Base-by-base conservation (phyloP, 495 filamentous ascomycete species). In the Penicillium bovifimosum region DNA sequence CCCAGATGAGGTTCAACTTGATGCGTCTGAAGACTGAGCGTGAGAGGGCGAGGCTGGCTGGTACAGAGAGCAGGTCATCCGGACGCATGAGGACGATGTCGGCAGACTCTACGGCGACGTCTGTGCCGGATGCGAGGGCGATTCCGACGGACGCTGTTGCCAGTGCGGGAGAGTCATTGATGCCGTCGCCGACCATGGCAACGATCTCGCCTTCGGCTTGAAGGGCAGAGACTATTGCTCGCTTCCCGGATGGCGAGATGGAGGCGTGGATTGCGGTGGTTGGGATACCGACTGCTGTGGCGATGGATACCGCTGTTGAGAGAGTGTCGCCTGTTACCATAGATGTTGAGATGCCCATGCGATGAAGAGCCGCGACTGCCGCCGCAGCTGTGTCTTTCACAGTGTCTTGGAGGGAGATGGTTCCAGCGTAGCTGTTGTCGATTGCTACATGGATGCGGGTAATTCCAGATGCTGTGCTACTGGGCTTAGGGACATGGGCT, bases 111-210 rank as follows among this genome's bases (percentile, higher is more conserved):
- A 99, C 92, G 34, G 93, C 93, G 2, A 99, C 92, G 69, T 99
- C 93, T 0, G 93, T 97, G 49, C 93, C 93, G 0, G 85, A 88
- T 14, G 87, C 80, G 64, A 99, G 86, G 14, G 91, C 90, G 60
- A 99, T 96, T 52, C 93, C 93, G 38, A 97, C 84, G 53, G 91
- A 81, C 27, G 93, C 91, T 2, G 90, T 96, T 13, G 92, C 93
- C 2, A 99, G 80, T 1, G 93, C 93, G 1, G 93, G 93, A 0
- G 92, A 96, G 75, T 99, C 93, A 67, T 99, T 99, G 78, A 99
- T 96, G 33, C 93, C 93, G 64, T 99, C 93, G 46, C 93, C 93
- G 18, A 97, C 93, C 93, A 99, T 97, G 58, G 90, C 93, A 18
- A 99, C 88, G 45, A 85, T 75, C 39, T 86, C 79, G 53, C 90